Evolutionary conservation across 345 rosid genomes (phyloP), one percentile per base, ranked within the genome.

Genomic region (Bruguiera parviflora): DNA sequence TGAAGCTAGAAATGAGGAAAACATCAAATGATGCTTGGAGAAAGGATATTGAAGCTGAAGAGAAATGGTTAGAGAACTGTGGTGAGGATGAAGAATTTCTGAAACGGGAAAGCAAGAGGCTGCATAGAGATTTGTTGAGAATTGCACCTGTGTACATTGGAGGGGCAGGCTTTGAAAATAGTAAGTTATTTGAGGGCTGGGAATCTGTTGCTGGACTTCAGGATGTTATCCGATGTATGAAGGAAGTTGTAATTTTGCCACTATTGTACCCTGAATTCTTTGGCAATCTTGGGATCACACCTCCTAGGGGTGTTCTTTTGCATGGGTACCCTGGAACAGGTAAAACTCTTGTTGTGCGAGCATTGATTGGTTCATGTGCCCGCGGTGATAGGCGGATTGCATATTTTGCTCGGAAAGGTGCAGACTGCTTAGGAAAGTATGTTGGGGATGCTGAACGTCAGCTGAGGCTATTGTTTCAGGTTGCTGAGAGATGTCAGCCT

Each of bases 391-490:
- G 75, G 70, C 79, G 91, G 72, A 95, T 95, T 69, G 99, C 99
- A 63, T 95, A 95, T 83, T 95, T 95, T 83, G 97, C 99, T 49
- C 86, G 99, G 63, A 95, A 95, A 78, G 99, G 99, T 80, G 96
- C 99, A 47, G 99, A 95, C 77, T 95, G 99, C 84, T 81, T 95
- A 68, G 99, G 99, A 70, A 95, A 95, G 84, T 95, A 95, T 73
- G 99, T 95, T 71, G 97, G 99, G 77, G 99, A 95, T 85, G 96
- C 99, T 52, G 99, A 92, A 81, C 96, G 99, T 35, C 99, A 95
- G 85, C 83, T 95, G 58, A 88, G 99, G 71, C 97, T 95, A 67
- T 83, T 95, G 86, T 95, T 95, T 81, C 99, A 95, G 87, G 97
- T 95, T 68, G 99, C 99, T 63, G 99, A 95, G 81, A 90, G 76